phyloP scores from a whole-genome alignment of 257 asterid species.

The Mitragyna speciosa region DNA sequence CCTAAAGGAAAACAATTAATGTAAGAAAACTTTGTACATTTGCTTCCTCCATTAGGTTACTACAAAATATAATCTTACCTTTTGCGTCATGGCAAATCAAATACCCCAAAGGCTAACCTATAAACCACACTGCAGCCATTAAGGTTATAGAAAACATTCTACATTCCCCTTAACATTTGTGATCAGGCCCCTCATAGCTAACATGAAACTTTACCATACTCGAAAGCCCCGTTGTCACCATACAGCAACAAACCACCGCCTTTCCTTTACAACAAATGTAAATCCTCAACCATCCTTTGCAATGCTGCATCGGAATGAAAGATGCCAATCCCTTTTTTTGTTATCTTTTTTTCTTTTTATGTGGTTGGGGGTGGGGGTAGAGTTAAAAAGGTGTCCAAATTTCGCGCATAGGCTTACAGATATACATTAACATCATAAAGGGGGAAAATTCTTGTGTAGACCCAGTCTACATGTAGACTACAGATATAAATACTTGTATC shows the following conservation, averaged over 20 bases:
- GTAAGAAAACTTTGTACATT: neutral
- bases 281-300: no score
- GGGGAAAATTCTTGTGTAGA: no score
- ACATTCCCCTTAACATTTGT: neutral
- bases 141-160: neutral
- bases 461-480: no score
- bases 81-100: conserved; percentile 5
- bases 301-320: no score
- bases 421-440: no score
- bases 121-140: neutral
- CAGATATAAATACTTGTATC: no score
- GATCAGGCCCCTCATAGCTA: neutral
- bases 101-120: neutral
- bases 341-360: no score
- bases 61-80: no score
- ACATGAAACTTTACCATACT: neutral
- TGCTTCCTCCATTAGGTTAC: neutral
- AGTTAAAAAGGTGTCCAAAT: neutral
- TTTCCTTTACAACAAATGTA: neutral
- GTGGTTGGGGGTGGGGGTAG: no score
- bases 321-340: no score
- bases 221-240: neutral
- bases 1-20: neutral
- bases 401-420: neutral
- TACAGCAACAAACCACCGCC: neutral